Evolutionary conservation across 202 grass and related monocot genomes (phyloP).

Genomic region (Carex arenaria): DNA sequence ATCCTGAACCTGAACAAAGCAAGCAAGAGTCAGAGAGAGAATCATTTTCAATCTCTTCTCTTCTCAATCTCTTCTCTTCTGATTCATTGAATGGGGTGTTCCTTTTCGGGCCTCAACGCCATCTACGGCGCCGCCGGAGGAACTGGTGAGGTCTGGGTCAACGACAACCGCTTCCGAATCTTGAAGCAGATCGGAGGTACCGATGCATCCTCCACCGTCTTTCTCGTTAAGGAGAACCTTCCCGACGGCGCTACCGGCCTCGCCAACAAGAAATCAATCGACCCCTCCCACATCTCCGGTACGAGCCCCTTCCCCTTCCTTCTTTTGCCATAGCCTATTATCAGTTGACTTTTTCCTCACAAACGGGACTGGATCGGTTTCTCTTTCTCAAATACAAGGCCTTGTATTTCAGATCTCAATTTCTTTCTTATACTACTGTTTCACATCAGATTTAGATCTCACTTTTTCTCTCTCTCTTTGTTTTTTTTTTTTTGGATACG

Average conservation of each 20-base stretch:
- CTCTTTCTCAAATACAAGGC: background rate
- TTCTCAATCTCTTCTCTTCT: background rate
- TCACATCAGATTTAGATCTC: constrained; percentile 12
- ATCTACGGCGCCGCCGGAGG: constrained; percentile 54
- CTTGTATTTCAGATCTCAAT: constrained; percentile 11
- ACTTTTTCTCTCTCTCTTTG: too few relatives aligned
- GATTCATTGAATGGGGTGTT: constrained; percentile 58
- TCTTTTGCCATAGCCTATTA: background rate
- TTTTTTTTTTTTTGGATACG: background rate
- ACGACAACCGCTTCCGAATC: constrained; percentile 74
- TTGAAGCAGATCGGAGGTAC: constrained; percentile 72
- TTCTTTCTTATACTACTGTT: background rate
- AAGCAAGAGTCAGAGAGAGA: background rate
- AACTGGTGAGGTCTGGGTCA: constrained; percentile 70
- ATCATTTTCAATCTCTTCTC: background rate
- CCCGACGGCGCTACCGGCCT: constrained; percentile 35
- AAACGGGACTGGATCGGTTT: constrained; percentile 20
- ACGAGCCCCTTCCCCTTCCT: background rate
- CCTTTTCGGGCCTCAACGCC: constrained; percentile 78
- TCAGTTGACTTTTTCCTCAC: background rate
- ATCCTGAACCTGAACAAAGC: background rate
- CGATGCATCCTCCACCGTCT: constrained; percentile 50
- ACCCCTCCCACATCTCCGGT: constrained; percentile 85
- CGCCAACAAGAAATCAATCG: constrained; percentile 56
- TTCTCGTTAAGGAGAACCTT: constrained; percentile 77